Evolutionary conservation across 192 early-diverging fungal species (phyloP), one percentile per base, ranked within the genome.

Genomic region (Coemansia sp.): DNA sequence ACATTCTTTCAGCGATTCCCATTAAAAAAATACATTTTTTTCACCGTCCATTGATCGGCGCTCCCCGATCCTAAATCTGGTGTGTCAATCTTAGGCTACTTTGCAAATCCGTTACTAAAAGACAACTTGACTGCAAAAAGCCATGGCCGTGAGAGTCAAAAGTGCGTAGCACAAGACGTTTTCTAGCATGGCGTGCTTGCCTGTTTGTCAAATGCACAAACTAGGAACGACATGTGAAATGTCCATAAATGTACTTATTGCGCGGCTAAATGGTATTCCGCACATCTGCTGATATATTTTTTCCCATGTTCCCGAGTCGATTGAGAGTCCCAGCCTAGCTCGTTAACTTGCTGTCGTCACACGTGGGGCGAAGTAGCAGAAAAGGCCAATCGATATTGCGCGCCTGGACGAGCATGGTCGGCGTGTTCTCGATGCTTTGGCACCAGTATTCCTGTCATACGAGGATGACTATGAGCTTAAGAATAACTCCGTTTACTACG

Each of bases 211-310:
- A 18, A n/a, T 31, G 49, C 49, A 46, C 44, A 46, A 46, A 46
- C 49, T 51, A 1, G 54, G 54, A 46, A 46, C 29, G 27, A n/a
- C 54, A 57, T 57, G 54, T 57, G 54, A 57, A 57, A 57, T 16
- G 16, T 15, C 18, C 5, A 57, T 31, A 20, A 29, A 5, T 31
- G 20, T 51, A 9, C 49, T 9, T 51, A 24, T 51, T 22, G 20
- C 16, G 54, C 54, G 54, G 55, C 55, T 59, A 59, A 59, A 59
- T 13, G 31, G 55, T 31, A 36, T 59, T 59, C 55, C 31, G 16
- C 55, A 24, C 51, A 1, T 33, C 55, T 34, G 31, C 31, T 33
- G 52, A 55, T 54, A 3, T 29, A 34, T 12, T 57, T 59, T 34
- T 34, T 18, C 55, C 16, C 27, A 59, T 33, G 31, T 59, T n/a